A percentile compares a stretch with the other conserved stretches of the same genome.
Evolutionary conservation across 148 eudicot species (phyloP).

Genomic region (Amaranthus hypochondriacus): DNA sequence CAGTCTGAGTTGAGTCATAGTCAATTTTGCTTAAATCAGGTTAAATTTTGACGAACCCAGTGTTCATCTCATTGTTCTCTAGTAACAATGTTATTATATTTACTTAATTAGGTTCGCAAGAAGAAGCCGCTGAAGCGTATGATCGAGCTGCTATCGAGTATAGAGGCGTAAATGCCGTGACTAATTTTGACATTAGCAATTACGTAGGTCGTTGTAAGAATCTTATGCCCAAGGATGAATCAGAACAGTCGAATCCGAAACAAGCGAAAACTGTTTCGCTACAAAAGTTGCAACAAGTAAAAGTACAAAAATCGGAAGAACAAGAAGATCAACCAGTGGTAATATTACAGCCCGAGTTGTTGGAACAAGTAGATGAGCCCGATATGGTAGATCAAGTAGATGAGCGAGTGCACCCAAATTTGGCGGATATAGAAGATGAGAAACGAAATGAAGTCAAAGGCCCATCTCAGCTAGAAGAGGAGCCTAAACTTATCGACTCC

Average conservation of each 20-base stretch:
- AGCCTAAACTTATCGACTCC: slow-evolving; percentile 23
- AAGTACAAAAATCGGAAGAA: slow-evolving; percentile 11
- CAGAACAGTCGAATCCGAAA: slow-evolving; percentile 14
- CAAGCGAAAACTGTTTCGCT: slow-evolving; percentile 8
- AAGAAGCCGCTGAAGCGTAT: slow-evolving; percentile 95
- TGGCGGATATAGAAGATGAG: slow-evolving; percentile 9
- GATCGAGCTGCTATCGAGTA: slow-evolving; percentile 91
- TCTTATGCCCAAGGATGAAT: slow-evolving; percentile 15
- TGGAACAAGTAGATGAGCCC: slow-evolving; percentile 2
- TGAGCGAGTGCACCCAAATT: slow-evolving; percentile 19
- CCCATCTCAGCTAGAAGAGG: slow-evolving; percentile 25
- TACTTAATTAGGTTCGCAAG: slow-evolving; percentile 63
- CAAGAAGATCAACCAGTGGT: slow-evolving; percentile 21
- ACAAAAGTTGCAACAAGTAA: slow-evolving; percentile 4
- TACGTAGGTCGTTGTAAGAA: slow-evolving; percentile 55
- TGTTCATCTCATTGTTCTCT: background rate
- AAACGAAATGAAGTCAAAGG: slow-evolving; percentile 18
- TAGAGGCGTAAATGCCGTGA: slow-evolving; percentile 86
- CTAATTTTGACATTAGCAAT: slow-evolving; percentile 78
- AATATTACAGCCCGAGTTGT: background rate
- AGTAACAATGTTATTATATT: background rate
- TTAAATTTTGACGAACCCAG: too few relatives aligned
- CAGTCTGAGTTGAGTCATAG: too few relatives aligned
- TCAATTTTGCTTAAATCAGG: too few relatives aligned
- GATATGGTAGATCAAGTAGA: slow-evolving; percentile 16